Percentiles rank a stretch among this genome's conserved stretches.
These are phyloP conservation scores for Annulohypoxylon bovei DNA, from an alignment of 495 filamentous ascomycete species.

Conservation along the genomic window DNA sequence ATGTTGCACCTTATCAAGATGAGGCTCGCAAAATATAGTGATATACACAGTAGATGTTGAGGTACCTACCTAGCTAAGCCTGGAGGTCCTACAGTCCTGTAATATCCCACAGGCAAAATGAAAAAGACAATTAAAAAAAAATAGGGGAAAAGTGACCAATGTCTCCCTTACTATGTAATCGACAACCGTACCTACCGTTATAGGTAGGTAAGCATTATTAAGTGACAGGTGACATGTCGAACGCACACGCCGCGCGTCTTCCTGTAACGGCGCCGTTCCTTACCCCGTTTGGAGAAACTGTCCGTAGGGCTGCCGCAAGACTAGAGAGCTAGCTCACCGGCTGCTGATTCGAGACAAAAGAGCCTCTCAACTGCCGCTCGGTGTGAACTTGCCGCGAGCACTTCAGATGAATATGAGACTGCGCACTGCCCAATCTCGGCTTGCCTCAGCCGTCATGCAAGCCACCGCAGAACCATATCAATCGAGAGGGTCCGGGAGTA, in stretches of 20 bases:
- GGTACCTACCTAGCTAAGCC: background rate
- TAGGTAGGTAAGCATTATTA: constrained; percentile 34
- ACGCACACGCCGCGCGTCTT: constrained; percentile 36
- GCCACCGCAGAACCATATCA: background rate
- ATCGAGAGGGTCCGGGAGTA: constrained; percentile 9
- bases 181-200: constrained; percentile 33
- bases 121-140: background rate
- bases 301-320: constrained; percentile 39
- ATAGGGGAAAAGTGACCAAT: constrained; percentile 11
- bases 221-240: constrained; percentile 38
- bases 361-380: constrained; percentile 35
- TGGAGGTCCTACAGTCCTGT: background rate
- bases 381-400: constrained; percentile 15
- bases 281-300: constrained; percentile 33
- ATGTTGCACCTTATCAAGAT: constrained; percentile 8
- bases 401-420: constrained; percentile 16
- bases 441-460: constrained; percentile 16
- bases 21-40: constrained; percentile 24
- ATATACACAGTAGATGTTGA: background rate
- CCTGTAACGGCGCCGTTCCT: constrained; percentile 28
- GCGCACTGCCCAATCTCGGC: constrained; percentile 6
- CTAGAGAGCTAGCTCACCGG: constrained; percentile 25
- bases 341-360: constrained; percentile 7
- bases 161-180: constrained; percentile 30
- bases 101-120: background rate